Conservation (phyloP, 2,329 filamentous ascomycete species). For the Fusarium verticillioides region DNA sequence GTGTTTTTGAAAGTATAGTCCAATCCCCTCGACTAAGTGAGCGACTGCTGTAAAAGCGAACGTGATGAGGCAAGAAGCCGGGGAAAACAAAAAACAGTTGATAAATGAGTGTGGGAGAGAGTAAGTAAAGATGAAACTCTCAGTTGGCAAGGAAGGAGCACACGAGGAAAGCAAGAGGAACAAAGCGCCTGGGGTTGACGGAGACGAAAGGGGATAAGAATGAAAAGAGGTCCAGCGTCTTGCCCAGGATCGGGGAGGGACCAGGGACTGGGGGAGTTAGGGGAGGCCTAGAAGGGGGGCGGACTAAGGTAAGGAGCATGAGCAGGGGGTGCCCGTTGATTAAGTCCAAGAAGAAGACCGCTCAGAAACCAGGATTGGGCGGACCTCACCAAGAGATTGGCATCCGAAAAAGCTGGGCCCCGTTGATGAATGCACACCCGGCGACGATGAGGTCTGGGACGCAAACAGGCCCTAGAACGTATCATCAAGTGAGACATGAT, state of each 20-base stretch:
- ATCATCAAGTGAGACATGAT: conserved; percentile 21
- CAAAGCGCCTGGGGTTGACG: conserved; percentile 39
- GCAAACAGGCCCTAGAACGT: conserved; percentile 23
- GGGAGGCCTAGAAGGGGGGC: conserved; percentile 15
- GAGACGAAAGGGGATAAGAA: conserved; percentile 45
- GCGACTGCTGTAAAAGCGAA: conserved; percentile 46
- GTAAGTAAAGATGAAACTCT: conserved; percentile 56
- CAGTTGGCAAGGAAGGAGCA: conserved; percentile 61
- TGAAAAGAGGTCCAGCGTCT: conserved; percentile 39
- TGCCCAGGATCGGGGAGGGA: conserved; percentile 28
- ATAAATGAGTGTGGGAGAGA: conserved; percentile 68
- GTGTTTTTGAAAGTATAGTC: not conserved
- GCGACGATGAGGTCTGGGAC: conserved; percentile 18
- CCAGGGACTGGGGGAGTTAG: conserved; percentile 26
- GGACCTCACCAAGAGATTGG: conserved; percentile 33
- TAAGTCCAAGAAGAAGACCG: conserved; percentile 4
- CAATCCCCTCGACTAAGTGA: conserved; percentile 38
- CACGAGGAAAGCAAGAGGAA: conserved; percentile 44
- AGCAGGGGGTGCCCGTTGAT: conserved; percentile 12
- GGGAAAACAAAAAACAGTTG: conserved; percentile 36
- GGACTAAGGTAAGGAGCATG: conserved; percentile 19
- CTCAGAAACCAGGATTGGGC: not conserved
- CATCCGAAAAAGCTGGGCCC: conserved; percentile 17
- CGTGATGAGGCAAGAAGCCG: conserved; percentile 42
- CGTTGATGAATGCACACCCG: conserved; percentile 22